phyloP scores from a whole-genome alignment of 208 protist genomes.

The Lotmaria passim region DNA sequence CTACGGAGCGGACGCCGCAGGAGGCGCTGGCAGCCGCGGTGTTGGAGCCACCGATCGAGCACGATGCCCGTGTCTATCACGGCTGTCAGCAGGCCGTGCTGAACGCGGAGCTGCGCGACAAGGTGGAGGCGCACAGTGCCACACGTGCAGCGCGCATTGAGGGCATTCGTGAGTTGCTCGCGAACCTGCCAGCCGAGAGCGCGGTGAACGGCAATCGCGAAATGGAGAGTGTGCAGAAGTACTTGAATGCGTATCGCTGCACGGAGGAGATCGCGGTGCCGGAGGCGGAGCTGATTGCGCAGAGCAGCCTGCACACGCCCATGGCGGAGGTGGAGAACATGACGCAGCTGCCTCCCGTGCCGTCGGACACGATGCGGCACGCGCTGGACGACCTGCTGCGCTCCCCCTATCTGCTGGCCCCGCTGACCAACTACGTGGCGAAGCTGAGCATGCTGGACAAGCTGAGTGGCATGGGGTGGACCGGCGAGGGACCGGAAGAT shows the following conservation, averaged over 20 bases:
- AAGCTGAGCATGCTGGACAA: slow-evolving; percentile 53
- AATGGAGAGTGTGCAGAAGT: slow-evolving; percentile 48
- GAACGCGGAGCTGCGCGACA: slow-evolving; percentile 73
- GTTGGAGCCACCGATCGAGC: slow-evolving; percentile 58
- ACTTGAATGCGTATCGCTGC: slow-evolving; percentile 60
- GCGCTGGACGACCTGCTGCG: slow-evolving; percentile 69
- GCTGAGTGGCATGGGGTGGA: slow-evolving; percentile 25
- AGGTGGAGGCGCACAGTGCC: slow-evolving; percentile 58
- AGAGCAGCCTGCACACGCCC: slow-evolving; percentile 44
- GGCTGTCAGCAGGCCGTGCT: slow-evolving; percentile 78
- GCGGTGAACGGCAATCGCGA: slow-evolving; percentile 40
- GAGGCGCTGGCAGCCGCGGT: slow-evolving; percentile 35
- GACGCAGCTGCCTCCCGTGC: slow-evolving; percentile 41
- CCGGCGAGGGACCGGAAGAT: slow-evolving; percentile 22
- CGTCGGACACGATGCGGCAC: slow-evolving; percentile 57
- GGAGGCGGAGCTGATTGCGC: slow-evolving; percentile 40
- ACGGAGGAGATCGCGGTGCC: slow-evolving; percentile 61
- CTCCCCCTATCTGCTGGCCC: slow-evolving; percentile 60
- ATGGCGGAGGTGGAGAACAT: slow-evolving; percentile 39
- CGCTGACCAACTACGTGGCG: slow-evolving; percentile 57
- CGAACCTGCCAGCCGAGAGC: slow-evolving; percentile 48
- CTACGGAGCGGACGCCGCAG: slow-evolving; percentile 23
- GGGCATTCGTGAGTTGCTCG: slow-evolving; percentile 45
- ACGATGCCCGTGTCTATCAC: slow-evolving; percentile 64
- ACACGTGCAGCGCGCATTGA: slow-evolving; percentile 52